Base-by-base conservation (phyloP, 352 stramenopile species). In the Phytophthora foliorum region DNA sequence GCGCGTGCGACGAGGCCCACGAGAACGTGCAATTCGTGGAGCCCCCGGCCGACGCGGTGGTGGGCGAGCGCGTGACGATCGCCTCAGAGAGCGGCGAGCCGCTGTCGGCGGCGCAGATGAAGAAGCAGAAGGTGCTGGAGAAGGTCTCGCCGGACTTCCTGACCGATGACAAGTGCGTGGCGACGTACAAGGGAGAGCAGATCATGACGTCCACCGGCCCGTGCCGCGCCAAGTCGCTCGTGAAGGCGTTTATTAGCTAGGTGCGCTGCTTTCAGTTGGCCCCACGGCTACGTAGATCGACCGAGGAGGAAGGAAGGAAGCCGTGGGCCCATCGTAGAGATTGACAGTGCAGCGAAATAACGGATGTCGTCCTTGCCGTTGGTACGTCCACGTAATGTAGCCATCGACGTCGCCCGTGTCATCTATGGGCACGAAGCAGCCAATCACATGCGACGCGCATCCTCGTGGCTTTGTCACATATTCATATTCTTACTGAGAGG, bases 1-100 rank as follows among this genome's bases (percentile, higher is more conserved):
- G 97, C 63, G 97, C 97, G 13, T 90, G 76, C 54, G 84, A 89
- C 66, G 81, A 94, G 67, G 69, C 90, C 52, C 94, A 97, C 57
- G 86, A 98, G 65, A 86, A 91, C 38, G 94, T 99, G 13, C 94
- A 98, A 78, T 93, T 99, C 36, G 78, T 99, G 10, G 95, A 97
- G 69, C 93, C 96, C 22, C 97, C 97, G 3, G 82, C 91, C 7
- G 96, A 97, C 34, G 85, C 96, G 19, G 85, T 89, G 60, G 77
- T 98, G 36, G 98, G 97, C 42, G 97, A 99, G 75, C 88, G 96
- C 48, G 87, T 99, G 24, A 96, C 86, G 19, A 75, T 99, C 51
- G 82, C 82, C 17, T 81, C 80, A 4, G 85, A 93, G 56, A 84
- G 69, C 38, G 85, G 84, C 14, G 86, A 95, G 46, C 77, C 86